A percentile compares a stretch with the other conserved stretches of the same genome.
Evolutionary conservation across 352 stramenopile genomes (phyloP).

Genomic region (Phytophthora pinifolia): DNA sequence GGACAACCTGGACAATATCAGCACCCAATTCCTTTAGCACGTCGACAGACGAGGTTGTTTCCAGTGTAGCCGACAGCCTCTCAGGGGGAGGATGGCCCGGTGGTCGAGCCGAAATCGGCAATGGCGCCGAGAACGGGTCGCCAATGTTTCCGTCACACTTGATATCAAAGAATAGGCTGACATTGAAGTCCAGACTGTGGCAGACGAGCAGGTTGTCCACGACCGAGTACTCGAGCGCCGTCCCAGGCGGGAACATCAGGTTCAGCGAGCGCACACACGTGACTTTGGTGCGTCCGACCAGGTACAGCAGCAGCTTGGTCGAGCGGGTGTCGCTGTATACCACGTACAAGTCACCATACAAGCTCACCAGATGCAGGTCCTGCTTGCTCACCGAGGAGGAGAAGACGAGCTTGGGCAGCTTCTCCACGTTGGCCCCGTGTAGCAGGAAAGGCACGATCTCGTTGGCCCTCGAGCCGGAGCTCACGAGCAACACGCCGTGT

Average conservation of each 20-base stretch:
- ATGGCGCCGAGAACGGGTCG: slow-evolving; percentile 71
- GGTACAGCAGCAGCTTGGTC: slow-evolving; percentile 71
- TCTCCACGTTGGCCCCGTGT: slow-evolving; percentile 56
- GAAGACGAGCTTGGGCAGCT: slow-evolving; percentile 74
- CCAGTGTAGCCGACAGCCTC: neutral
- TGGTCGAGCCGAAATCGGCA: slow-evolving; percentile 57
- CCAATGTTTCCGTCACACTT: slow-evolving; percentile 52
- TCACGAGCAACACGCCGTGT: slow-evolving; percentile 68
- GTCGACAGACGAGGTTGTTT: neutral
- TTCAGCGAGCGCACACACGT: slow-evolving; percentile 76
- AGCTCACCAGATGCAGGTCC: slow-evolving; percentile 60
- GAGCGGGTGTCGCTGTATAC: slow-evolving; percentile 62
- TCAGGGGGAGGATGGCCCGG: slow-evolving; percentile 25
- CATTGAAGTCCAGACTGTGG: slow-evolving; percentile 80
- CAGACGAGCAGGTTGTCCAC: slow-evolving; percentile 85
- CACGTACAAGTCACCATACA: slow-evolving; percentile 71
- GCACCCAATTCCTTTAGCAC: slow-evolving; percentile 12
- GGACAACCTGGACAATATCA: slow-evolving; percentile 8
- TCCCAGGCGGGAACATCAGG: slow-evolving; percentile 62
- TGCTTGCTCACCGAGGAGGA: slow-evolving; percentile 49
- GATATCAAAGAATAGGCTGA: slow-evolving; percentile 81
- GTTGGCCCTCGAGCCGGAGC: slow-evolving; percentile 69
- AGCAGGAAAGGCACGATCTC: slow-evolving; percentile 78
- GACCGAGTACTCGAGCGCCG: slow-evolving; percentile 66
- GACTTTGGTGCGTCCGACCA: slow-evolving; percentile 60